Base-by-base conservation (phyloP, 2,329 filamentous ascomycete species). In the Elsinoe ampelina region DNA sequence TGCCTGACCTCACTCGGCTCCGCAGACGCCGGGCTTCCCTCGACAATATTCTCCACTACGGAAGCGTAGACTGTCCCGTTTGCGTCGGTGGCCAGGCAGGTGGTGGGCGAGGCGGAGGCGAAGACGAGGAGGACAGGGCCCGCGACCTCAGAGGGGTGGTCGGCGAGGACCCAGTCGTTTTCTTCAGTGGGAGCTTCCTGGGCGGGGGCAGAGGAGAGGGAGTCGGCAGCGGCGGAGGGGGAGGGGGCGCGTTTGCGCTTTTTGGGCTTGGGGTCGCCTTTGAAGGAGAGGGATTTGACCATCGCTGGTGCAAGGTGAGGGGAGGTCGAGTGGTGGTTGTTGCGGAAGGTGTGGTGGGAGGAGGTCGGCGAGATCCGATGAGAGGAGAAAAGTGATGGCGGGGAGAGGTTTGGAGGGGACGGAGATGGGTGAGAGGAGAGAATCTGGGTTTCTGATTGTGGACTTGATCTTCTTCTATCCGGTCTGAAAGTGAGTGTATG, bases 1-100 rank as follows among this genome's bases (percentile, higher is more conserved):
- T 96, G 91, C 59, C 92, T 79, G 59, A 97, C 91, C 70, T 97
- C 91, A 71, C 96, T 91, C 51, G 93, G 93, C 73, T 98, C 93
- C 7, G 92, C 89, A 4, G 84, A 95, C n/a, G 79, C 71, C 2
- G 88, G 81, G 67, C 95, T 86, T 22, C 78, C 83, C 58, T 96
- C 91, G 59, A 95, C 80, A 35, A 95, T 85, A 68, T 97, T 96
- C 75, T 95, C 89, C 51, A 98, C 75, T 12, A 79, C 75, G 63
- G 87, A 83, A 4, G 87, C 79, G 71, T 95, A 98, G 13, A 97
- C 86, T 67, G 87, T 88, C 58, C 93, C 93, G 60, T 83, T 85
- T 41, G 87, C 83, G 68, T 98, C 93, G 73, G 87, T 91, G 11
- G 91, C 87, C 52, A 97, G 76, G 60, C 87, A 89, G 0, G 84